Percentiles rank a stretch among this genome's conserved stretches.
phyloP scores from a whole-genome alignment of 2,329 filamentous ascomycete genomes.

The Penicillium sp. region DNA sequence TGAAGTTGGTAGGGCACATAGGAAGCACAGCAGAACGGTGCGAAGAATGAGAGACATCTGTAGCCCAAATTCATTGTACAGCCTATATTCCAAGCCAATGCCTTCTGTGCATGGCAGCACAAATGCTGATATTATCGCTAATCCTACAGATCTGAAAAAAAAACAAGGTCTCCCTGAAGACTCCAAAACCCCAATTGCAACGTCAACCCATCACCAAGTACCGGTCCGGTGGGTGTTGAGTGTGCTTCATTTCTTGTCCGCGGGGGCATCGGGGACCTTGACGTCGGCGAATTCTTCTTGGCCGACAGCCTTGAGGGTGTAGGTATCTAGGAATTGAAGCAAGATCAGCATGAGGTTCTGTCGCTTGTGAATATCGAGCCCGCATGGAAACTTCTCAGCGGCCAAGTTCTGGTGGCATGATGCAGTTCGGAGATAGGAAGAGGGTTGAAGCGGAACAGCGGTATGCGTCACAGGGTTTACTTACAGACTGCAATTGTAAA shows the following conservation, averaged over 20 bases:
- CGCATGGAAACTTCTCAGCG: neutral
- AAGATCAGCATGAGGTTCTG: slow-evolving; percentile 3
- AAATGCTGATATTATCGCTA: slow-evolving; percentile 15
- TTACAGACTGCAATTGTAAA: slow-evolving; percentile 85
- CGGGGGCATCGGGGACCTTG: slow-evolving; percentile 73
- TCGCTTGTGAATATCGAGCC: neutral
- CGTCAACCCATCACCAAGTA: slow-evolving; percentile 1
- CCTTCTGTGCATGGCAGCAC: slow-evolving; percentile 19
- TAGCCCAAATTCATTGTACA: slow-evolving; percentile 14
- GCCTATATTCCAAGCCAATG: slow-evolving; percentile 10
- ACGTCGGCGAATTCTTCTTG: slow-evolving; percentile 98
- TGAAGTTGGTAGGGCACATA: neutral
- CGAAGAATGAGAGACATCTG: slow-evolving; percentile 11
- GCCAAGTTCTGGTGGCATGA: slow-evolving; percentile 7
- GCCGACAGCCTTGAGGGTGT: slow-evolving; percentile 78
- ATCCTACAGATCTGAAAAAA: slow-evolving; percentile 16
- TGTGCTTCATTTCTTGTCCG: slow-evolving; percentile 28
- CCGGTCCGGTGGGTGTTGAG: neutral
- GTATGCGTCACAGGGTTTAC: slow-evolving; percentile 36
- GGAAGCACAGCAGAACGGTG: neutral
- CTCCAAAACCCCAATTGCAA: slow-evolving; percentile 20
- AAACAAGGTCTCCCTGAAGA: slow-evolving; percentile 19
- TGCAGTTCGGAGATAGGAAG: neutral
- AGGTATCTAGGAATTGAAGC: slow-evolving; percentile 54
- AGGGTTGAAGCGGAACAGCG: neutral